A percentile compares a stretch with the other conserved stretches of the same genome.
These are phyloP conservation scores for Pichia thaimueangensis DNA, from an alignment of 805 yeast species.

Conservation along the genomic window DNA sequence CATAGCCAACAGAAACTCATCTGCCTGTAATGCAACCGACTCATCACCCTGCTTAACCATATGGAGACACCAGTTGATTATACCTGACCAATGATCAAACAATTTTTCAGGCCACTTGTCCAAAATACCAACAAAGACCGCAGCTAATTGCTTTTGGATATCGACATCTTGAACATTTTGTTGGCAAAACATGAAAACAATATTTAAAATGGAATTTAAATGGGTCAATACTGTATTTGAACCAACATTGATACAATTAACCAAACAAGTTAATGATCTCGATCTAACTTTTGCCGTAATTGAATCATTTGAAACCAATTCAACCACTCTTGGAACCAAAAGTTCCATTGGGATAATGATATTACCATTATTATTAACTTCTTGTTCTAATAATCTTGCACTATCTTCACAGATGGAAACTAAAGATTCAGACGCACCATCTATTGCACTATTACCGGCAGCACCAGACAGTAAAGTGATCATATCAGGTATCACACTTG, in stretches of 20 bases:
- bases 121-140: conserved; percentile 63
- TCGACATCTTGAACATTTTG: conserved; percentile 42
- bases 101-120: conserved; percentile 78
- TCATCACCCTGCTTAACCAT: conserved; percentile 61
- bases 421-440: conserved; percentile 76
- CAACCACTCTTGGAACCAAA: conserved; percentile 60
- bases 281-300: conserved; percentile 54
- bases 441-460: conserved; percentile 43
- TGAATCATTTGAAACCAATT: conserved; percentile 37
- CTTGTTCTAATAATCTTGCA: conserved; percentile 54
- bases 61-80: conserved; percentile 76
- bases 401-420: conserved; percentile 90
- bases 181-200: conserved; percentile 62
- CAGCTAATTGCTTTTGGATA: conserved; percentile 70
- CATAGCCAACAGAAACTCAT: conserved; percentile 79
- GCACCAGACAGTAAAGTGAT: conserved; percentile 50
- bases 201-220: conserved; percentile 58
- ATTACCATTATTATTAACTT: conserved; percentile 49
- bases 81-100: conserved; percentile 77
- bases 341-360: conserved; percentile 46
- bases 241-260: conserved; percentile 65
- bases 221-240: conserved; percentile 58
- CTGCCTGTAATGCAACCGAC: conserved; percentile 82
- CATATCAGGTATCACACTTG: conserved; percentile 61
- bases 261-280: conserved; percentile 62